These are phyloP conservation scores for Ophiostoma ulmi DNA, from an alignment of 2,329 filamentous ascomycete species.

Conservation along the genomic window DNA sequence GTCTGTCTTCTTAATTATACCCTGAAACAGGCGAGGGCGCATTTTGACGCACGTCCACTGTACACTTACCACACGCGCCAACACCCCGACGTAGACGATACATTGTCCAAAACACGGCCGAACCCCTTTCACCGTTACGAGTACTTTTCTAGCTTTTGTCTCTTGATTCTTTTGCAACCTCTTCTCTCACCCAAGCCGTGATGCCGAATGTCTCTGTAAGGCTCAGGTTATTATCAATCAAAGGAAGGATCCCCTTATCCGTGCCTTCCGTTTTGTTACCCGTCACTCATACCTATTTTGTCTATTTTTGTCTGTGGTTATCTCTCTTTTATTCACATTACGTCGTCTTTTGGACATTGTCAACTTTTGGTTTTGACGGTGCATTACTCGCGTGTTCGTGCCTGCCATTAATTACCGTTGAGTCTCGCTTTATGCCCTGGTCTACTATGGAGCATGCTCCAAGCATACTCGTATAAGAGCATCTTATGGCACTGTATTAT, in stretches of 20 bases:
- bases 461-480: neutral
- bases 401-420: constrained; percentile 11
- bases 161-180: neutral
- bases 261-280: constrained; percentile 3
- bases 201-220: neutral
- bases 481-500: neutral
- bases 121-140: constrained; percentile 12
- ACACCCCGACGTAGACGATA: neutral
- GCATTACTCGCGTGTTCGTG: neutral
- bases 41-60: constrained; percentile 3
- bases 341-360: neutral
- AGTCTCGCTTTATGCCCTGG: neutral
- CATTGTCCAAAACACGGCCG: constrained; percentile 8
- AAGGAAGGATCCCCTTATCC: neutral
- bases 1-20: neutral
- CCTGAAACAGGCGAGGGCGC: constrained; percentile 10
- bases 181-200: neutral
- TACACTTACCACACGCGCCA: neutral
- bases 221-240: neutral
- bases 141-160: neutral
- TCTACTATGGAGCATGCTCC: neutral
- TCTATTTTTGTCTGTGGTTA: no score
- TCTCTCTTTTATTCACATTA: neutral
- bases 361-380: neutral
- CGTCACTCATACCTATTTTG: neutral